Conservation (phyloP, 495 filamentous ascomycete species). For the Penicillium dipodomyicola region DNA sequence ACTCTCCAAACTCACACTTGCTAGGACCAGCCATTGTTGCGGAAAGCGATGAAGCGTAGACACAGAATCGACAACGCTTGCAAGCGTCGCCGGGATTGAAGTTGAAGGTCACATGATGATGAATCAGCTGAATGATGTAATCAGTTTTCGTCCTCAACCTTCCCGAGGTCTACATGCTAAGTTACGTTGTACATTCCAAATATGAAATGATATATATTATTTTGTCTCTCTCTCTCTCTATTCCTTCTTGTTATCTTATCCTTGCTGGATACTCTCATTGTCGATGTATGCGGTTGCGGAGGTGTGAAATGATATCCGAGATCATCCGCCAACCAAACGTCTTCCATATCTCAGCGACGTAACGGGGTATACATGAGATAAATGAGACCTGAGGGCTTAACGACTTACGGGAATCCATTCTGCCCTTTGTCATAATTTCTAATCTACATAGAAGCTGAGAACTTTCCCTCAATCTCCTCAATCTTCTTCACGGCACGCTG, state of each 20-base stretch:
- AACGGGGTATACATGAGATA: slow-evolving; percentile 1
- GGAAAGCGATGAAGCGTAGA: slow-evolving; percentile 19
- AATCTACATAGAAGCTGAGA: slow-evolving; percentile 38
- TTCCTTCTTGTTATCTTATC: neutral
- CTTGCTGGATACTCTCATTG: neutral
- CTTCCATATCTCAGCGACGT: slow-evolving; percentile 1
- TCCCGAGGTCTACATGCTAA: neutral
- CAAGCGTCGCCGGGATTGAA: slow-evolving; percentile 12
- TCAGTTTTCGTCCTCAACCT: neutral
- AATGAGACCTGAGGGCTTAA: neutral
- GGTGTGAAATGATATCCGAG: neutral
- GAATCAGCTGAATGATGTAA: slow-evolving; percentile 11
- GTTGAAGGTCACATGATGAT: slow-evolving; percentile 16
- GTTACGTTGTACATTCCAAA: neutral
- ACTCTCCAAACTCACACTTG: slow-evolving; percentile 39
- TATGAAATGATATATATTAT: neutral
- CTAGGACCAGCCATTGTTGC: slow-evolving; percentile 50
- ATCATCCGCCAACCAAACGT: slow-evolving; percentile 7
- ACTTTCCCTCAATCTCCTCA: slow-evolving; percentile 57
- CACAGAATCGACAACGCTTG: slow-evolving; percentile 6
- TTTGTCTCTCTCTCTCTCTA: neutral
- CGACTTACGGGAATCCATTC: neutral
- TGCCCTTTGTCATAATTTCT: neutral
- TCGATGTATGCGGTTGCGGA: neutral
- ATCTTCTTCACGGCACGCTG: slow-evolving; percentile 59